phyloP scores from a whole-genome alignment of 2,329 filamentous ascomycete genomes.

The Chaetothyriales sp. region DNA sequence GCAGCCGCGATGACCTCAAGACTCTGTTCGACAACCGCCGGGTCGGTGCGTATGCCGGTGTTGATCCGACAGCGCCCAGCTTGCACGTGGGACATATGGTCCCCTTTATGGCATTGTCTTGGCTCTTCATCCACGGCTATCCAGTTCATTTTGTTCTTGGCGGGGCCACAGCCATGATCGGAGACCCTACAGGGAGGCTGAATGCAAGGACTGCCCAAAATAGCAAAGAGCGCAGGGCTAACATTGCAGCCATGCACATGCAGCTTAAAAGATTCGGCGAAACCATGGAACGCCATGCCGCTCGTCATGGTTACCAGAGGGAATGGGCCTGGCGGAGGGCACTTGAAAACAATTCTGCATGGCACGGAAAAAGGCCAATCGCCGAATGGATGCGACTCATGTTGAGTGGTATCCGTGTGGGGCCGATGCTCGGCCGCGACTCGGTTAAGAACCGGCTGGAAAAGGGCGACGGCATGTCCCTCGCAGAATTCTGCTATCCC shows the following conservation, averaged over 20 bases:
- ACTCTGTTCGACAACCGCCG: slow-evolving; percentile 32
- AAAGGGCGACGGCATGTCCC: slow-evolving; percentile 84
- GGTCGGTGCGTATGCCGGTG: slow-evolving; percentile 34
- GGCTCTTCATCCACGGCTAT: slow-evolving; percentile 37
- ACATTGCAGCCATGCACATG: slow-evolving; percentile 36
- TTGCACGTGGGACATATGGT: slow-evolving; percentile 39
- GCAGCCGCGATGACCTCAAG: slow-evolving; percentile 31
- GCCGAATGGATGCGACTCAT: slow-evolving; percentile 63
- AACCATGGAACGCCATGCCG: slow-evolving; percentile 55
- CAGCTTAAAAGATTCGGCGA: slow-evolving; percentile 51
- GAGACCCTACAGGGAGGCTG: slow-evolving; percentile 34
- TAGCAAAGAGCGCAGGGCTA: slow-evolving; percentile 29
- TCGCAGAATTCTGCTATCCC: slow-evolving; percentile 86
- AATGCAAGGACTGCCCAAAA: slow-evolving; percentile 27
- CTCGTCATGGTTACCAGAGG: slow-evolving; percentile 50
- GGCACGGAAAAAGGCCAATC: slow-evolving; percentile 61
- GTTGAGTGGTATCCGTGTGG: slow-evolving; percentile 61
- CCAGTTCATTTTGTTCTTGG: slow-evolving; percentile 33
- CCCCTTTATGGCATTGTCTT: slow-evolving; percentile 37
- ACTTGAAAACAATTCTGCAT: slow-evolving; percentile 68
- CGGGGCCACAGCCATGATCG: slow-evolving; percentile 33
- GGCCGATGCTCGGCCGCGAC: slow-evolving; percentile 76
- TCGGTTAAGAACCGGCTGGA: slow-evolving; percentile 72
- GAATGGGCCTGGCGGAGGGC: slow-evolving; percentile 54
- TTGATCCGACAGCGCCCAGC: slow-evolving; percentile 38